phyloP scores from a whole-genome alignment of 345 rosid genomes.

The Anastatica hierochuntica region DNA sequence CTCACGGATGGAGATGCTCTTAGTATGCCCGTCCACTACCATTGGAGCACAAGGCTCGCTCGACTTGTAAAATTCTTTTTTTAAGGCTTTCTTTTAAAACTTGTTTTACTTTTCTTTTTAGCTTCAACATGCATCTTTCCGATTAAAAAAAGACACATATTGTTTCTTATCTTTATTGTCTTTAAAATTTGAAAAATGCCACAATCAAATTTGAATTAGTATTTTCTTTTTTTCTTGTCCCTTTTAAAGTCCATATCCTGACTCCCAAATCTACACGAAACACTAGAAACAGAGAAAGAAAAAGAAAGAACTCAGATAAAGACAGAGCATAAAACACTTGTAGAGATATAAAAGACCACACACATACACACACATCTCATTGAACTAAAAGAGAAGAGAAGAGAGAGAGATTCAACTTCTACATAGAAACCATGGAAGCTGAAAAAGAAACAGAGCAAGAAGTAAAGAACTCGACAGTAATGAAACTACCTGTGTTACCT shows the following conservation, averaged over 20 bases:
- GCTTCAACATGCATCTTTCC: conserved; percentile 4
- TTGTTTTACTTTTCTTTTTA: neutral
- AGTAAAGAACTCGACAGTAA: conserved; percentile 16
- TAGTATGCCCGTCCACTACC: no score
- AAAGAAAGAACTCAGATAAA: neutral
- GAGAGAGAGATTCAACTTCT: conserved; percentile 7
- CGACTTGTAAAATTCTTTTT: no score
- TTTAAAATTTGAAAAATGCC: conserved; percentile 7
- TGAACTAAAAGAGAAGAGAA: neutral
- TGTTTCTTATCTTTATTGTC: conserved; percentile 2
- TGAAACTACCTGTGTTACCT: conserved; percentile 34
- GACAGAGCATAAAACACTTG: conserved; percentile 7
- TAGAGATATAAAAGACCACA: no score
- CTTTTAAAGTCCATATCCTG: conserved; percentile 13
- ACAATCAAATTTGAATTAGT: neutral
- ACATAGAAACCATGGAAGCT: conserved; percentile 29
- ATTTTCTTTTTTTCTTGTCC: neutral
- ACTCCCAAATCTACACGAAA: conserved; percentile 26
- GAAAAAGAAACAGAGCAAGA: conserved; percentile 25
- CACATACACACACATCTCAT: conserved; percentile 4
- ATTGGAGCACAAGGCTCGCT: no score
- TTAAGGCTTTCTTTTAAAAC: neutral
- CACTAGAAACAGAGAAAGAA: conserved; percentile 17
- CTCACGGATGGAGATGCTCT: no score
- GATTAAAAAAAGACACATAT: neutral